These are phyloP conservation scores for Beauveria bassiana DNA, from an alignment of 2,329 filamentous ascomycete genomes.

Conservation along the genomic window DNA sequence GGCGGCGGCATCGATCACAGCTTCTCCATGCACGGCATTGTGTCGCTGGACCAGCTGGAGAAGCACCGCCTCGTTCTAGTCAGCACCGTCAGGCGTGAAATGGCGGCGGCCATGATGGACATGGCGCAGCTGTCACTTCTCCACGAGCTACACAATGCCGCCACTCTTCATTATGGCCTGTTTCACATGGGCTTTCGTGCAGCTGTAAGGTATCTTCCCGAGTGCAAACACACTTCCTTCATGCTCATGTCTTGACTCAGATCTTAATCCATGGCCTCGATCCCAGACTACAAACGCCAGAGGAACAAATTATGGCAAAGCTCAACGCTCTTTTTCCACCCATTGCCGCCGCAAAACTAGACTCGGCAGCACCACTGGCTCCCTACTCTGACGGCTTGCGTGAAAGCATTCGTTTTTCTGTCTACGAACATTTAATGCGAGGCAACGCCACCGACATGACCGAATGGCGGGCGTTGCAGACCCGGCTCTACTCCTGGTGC, in stretches of 20 bases:
- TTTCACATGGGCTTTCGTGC: constrained; percentile 27
- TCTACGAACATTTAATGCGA: constrained; percentile 27
- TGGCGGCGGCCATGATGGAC: constrained; percentile 9
- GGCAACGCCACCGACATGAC: constrained; percentile 15
- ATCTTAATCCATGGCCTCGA: constrained; percentile 20
- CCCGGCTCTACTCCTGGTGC: constrained; percentile 27
- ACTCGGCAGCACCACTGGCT: constrained; percentile 19
- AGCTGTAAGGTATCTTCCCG: constrained; percentile 20
- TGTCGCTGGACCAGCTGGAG: constrained; percentile 26
- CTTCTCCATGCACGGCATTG: constrained; percentile 23
- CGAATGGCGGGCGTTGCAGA: constrained; percentile 19
- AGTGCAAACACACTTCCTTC: not conserved
- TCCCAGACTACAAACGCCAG: constrained; percentile 10
- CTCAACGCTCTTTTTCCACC: constrained; percentile 30
- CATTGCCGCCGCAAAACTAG: constrained; percentile 15
- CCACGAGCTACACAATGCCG: constrained; percentile 23
- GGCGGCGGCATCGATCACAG: constrained; percentile 21
- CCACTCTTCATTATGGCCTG: constrained; percentile 21
- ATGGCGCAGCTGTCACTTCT: constrained; percentile 16
- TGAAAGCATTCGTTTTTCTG: constrained; percentile 27
- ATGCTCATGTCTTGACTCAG: constrained; percentile 14
- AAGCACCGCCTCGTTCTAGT: constrained; percentile 19
- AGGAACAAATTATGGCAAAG: constrained; percentile 19
- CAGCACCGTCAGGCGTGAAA: constrained; percentile 4
- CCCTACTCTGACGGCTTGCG: constrained; percentile 25